Base-by-base conservation (phyloP, 306 rosid genomes). In the Ormosia emarginata region DNA sequence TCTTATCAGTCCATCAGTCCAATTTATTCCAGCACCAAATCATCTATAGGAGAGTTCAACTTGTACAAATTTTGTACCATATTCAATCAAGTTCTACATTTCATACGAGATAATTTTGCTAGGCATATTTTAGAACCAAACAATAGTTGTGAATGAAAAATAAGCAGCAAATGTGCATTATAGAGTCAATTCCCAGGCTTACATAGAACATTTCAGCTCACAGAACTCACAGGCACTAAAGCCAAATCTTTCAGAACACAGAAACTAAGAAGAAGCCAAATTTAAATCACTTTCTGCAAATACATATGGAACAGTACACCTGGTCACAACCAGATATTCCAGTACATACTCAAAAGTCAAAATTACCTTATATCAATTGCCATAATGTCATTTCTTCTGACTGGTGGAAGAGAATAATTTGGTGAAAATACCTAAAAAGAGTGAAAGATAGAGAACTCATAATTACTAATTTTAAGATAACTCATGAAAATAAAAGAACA, bases 321-420 rank as follows among this genome's bases (percentile, higher is more conserved):
- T 1, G 4, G 61, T 47, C 17, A 13, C 18, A 29, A 55, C 29
- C 24, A 67, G 34, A 32, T 68, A 39, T n/a, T 66, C 58, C 36
- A 24, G 55, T n/a, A 79, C 59, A 68, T 30, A 69, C 30, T 41
- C 70, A 41, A 57, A 80, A 30, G n/a, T 41, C 70, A 41, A 57
- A 80, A 30, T 64, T 72, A 85, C 85, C 88, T 77, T 71, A 58
- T 82, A 85, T 77, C 85, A 81, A 81, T 81, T 53, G 80, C 79
- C 80, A 55, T 81, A 17, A 81, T 74, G 47, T 73, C 85, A 71
- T 52, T 71, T 83, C 53, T 81, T 63, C 61, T 81, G 57, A 69
- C 82, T 37, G 81, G 83, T 37, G 88, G 83, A 57, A 72, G 77
- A 77, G 85, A 85, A 77, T 85, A 81, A 44, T 85, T 81, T 55